A percentile compares a stretch with the other conserved stretches of the same genome.
These are phyloP conservation scores for Backusella sp. DNA, from an alignment of 192 early-diverging fungal genomes.

Conservation along the genomic window DNA sequence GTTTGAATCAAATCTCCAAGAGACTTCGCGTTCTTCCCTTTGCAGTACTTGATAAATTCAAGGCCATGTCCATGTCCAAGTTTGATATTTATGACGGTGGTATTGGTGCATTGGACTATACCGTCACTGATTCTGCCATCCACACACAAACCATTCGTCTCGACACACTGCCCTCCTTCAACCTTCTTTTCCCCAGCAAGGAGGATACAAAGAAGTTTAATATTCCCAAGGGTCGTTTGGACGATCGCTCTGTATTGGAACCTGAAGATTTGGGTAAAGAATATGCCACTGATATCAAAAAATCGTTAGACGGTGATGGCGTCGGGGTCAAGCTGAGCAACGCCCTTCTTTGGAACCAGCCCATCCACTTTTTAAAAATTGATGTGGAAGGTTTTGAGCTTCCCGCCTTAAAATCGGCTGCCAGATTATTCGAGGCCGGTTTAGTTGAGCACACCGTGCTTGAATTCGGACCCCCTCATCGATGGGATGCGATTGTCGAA, in stretches of 20 bases:
- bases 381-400: constrained; percentile 41
- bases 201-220: not conserved
- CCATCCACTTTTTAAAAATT: constrained; percentile 40
- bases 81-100: constrained; percentile 32
- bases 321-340: not conserved
- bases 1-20: constrained; percentile 26
- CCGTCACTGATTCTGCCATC: constrained; percentile 2
- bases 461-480: constrained; percentile 37
- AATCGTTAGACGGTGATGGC: constrained; percentile 7
- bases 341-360: constrained; percentile 14
- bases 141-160: constrained; percentile 37
- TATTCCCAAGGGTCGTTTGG: not conserved
- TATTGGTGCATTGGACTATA: constrained; percentile 24
- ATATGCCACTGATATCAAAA: constrained; percentile 17
- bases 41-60: constrained; percentile 35
- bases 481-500: constrained; percentile 33
- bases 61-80: constrained; percentile 26
- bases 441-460: constrained; percentile 33
- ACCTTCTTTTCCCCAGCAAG: constrained; percentile 21
- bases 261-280: constrained; percentile 26
- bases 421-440: constrained; percentile 21
- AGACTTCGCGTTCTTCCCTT: constrained; percentile 33
- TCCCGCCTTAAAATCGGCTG: constrained; percentile 28
- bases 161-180: constrained; percentile 27
- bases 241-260: constrained; percentile 5